phyloP scores from a whole-genome alignment of 2,329 filamentous ascomycete genomes.

The Fusarium tanahbumbuense region DNA sequence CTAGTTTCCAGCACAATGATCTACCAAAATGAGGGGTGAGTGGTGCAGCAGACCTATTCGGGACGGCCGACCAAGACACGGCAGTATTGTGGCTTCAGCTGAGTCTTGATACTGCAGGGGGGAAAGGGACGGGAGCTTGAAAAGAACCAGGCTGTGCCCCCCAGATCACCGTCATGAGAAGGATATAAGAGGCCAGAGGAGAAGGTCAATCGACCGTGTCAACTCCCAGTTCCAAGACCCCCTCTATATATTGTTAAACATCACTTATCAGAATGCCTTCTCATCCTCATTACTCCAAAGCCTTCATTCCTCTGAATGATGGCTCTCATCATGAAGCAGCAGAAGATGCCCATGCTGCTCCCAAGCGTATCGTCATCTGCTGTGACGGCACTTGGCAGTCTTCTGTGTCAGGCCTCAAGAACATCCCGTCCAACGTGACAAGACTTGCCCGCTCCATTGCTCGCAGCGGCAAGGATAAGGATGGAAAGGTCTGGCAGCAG shows the following conservation, averaged over 20 bases:
- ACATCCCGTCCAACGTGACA: slow-evolving; percentile 50
- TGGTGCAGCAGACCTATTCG: slow-evolving; percentile 23
- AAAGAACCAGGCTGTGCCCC: neutral
- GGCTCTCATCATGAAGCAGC: slow-evolving; percentile 33
- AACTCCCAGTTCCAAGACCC: neutral
- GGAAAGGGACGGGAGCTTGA: slow-evolving; percentile 6
- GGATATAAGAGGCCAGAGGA: slow-evolving; percentile 24
- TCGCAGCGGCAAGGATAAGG: slow-evolving; percentile 40
- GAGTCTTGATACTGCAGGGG: slow-evolving; percentile 1
- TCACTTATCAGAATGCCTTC: slow-evolving; percentile 26
- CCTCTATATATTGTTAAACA: neutral
- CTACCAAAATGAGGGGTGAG: slow-evolving; percentile 32
- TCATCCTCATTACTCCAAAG: slow-evolving; percentile 8
- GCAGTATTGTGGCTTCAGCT: slow-evolving; percentile 35
- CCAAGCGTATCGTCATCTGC: slow-evolving; percentile 50
- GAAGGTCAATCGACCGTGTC: neutral
- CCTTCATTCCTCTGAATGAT: slow-evolving; percentile 30
- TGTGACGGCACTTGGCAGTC: slow-evolving; percentile 54
- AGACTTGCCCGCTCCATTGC: slow-evolving; percentile 49
- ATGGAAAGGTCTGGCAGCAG: slow-evolving; percentile 49
- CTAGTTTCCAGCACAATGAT: slow-evolving; percentile 17
- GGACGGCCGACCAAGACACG: slow-evolving; percentile 31
- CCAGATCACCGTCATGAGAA: neutral
- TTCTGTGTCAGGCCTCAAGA: slow-evolving; percentile 41
- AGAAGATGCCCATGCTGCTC: slow-evolving; percentile 23